These are phyloP conservation scores for Alternaria novae-zelandiae DNA, from an alignment of 2,329 filamentous ascomycete genomes.

Conservation along the genomic window DNA sequence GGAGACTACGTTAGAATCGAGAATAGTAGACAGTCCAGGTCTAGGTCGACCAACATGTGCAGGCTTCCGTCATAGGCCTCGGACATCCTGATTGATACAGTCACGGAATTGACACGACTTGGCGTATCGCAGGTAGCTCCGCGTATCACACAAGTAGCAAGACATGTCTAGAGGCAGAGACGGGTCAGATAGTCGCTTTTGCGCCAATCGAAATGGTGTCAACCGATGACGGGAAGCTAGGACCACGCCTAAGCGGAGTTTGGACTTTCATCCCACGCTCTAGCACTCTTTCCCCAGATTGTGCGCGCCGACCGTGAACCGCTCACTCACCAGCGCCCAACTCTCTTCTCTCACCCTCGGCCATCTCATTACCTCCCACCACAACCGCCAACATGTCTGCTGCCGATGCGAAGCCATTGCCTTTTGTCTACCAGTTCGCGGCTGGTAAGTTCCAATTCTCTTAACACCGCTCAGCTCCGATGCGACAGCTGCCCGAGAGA, in stretches of 20 bases:
- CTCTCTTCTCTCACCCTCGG: slow-evolving; percentile 14
- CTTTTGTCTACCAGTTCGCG: slow-evolving; percentile 93
- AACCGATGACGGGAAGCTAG: slow-evolving; percentile 27
- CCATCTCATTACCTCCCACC: slow-evolving; percentile 9
- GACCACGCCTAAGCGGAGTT: slow-evolving; percentile 17
- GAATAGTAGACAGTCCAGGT: background rate
- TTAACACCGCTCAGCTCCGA: slow-evolving; percentile 31
- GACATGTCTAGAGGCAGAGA: background rate
- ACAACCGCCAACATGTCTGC: slow-evolving; percentile 51
- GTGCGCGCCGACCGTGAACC: slow-evolving; percentile 21
- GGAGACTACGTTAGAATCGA: background rate
- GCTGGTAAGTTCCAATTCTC: slow-evolving; percentile 67
- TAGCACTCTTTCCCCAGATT: slow-evolving; percentile 35
- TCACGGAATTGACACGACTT: slow-evolving; percentile 6
- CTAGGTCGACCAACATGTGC: background rate
- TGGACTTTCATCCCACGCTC: slow-evolving; percentile 36
- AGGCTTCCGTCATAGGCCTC: background rate
- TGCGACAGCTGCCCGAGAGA: slow-evolving; percentile 12
- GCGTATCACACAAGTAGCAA: background rate
- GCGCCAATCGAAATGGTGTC: slow-evolving; percentile 17
- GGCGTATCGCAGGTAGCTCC: background rate
- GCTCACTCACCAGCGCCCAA: slow-evolving; percentile 19
- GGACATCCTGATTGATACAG: background rate
- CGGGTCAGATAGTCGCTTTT: slow-evolving; percentile 18
- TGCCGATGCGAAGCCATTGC: slow-evolving; percentile 72